Base-by-base conservation (phyloP, 2,329 filamentous ascomycete species). In the Thielaviopsis ethacetica region DNA sequence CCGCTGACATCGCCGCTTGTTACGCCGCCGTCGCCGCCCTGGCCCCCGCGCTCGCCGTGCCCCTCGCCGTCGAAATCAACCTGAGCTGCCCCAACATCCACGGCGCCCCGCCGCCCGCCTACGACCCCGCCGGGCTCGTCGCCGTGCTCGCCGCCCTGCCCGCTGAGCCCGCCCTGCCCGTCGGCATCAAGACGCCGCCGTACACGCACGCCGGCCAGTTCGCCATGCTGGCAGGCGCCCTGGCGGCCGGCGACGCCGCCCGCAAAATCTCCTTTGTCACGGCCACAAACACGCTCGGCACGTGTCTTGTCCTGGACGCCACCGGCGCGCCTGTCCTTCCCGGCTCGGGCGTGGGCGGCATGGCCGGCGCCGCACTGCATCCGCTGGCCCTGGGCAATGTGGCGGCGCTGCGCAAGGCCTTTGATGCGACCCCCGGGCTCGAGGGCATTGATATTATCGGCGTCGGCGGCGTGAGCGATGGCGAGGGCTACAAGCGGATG, bases 51-150 rank as follows among this genome's bases (percentile, higher is more conserved):
- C 17, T 24, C 12, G 62, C 67, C 3, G 69, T 81, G 63, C 74
- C 75, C 1, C 71, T 88, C 0, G 82, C 82, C 19, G 80, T 90
- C 73, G 87, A 91, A 69, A 74, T 91, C 65, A 91, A 91, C 66
- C 78, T 91, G 30, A 85, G 81, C 34, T 91, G 87, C 64, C 87
- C 87, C 0, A 91, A 91, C 65, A 90, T 91, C 55, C 75, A 78
- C 0, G 72, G 73, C 19, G 77, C 78, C 53, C 82, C 86, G 0
- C 87, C 87, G 0, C 85, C 86, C 5, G 86, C 86, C 0, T 91
- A 90, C 67, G 75, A 79, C 7, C 68, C 72, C 0, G 63, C 63
- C 0, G 71, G 75, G 0, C 67, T 91, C 2, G 63, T 67, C 0
- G 68, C 69, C 5, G 89, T 88, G 62, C 70, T 91, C 1, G 63